These are phyloP conservation scores for Monilinia laxa DNA, from an alignment of 2,329 filamentous ascomycete genomes.

Conservation along the genomic window DNA sequence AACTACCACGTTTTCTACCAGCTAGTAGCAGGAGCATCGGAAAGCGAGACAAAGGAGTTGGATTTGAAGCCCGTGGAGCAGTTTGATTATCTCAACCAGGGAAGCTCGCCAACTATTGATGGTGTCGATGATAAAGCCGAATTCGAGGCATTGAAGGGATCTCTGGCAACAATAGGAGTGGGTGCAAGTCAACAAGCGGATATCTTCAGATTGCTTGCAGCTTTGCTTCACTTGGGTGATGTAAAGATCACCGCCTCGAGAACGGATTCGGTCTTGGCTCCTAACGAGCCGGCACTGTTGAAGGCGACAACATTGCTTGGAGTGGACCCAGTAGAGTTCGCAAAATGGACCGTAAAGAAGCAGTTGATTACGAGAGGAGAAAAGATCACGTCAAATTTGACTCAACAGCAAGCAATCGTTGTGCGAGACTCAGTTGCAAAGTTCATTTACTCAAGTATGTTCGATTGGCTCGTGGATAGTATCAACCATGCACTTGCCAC, in stretches of 20 bases:
- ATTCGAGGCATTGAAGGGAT: slow-evolving; percentile 83
- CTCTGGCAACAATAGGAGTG: slow-evolving; percentile 85
- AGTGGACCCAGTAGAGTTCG: slow-evolving; percentile 81
- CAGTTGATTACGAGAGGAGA: slow-evolving; percentile 94
- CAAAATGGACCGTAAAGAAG: slow-evolving; percentile 99
- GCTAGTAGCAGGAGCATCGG: slow-evolving; percentile 86
- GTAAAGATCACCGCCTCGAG: slow-evolving; percentile 91
- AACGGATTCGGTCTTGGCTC: slow-evolving; percentile 79
- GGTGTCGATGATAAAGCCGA: slow-evolving; percentile 95
- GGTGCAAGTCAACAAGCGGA: slow-evolving; percentile 69
- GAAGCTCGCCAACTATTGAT: slow-evolving; percentile 84
- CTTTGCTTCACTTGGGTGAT: slow-evolving; percentile 91
- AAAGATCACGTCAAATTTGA: slow-evolving; percentile 95
- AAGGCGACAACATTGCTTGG: slow-evolving; percentile 83
- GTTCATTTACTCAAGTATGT: slow-evolving; percentile 96
- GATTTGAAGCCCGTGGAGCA: slow-evolving; percentile 80
- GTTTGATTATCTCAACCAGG: slow-evolving; percentile 95
- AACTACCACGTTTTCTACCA: slow-evolving; percentile 99
- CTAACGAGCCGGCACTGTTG: slow-evolving; percentile 77
- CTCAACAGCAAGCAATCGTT: slow-evolving; percentile 87
- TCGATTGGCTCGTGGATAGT: slow-evolving; percentile 98
- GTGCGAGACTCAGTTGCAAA: slow-evolving; percentile 97
- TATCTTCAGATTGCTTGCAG: slow-evolving; percentile 88
- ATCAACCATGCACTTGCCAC: slow-evolving; percentile 91
- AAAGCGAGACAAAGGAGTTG: slow-evolving; percentile 77